Base-by-base conservation (phyloP, 345 rosid species). In the Isatis tinctoria region DNA sequence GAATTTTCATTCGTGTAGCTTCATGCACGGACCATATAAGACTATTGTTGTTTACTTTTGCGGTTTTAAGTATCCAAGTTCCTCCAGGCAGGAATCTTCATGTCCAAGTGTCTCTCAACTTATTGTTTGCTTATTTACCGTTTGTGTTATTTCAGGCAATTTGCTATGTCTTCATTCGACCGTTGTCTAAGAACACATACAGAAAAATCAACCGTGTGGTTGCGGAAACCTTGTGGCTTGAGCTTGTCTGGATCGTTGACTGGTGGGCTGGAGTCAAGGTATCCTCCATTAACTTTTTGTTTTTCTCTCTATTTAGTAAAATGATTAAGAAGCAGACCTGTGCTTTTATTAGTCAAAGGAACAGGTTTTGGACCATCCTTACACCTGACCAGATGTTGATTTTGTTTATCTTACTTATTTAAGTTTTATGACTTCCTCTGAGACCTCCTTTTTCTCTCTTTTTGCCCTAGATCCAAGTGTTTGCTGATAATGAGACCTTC, bases 261-360 rank as follows among this genome's bases (percentile, higher is more conserved):
- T 95, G 99, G 99, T 95, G 97, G 94, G 99, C 96, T 4, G 87
- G 86, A 59, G 85, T 93, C 8, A 87, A 93, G 98, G 98, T 91
- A 75, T 24, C 33, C 57, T 39, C 43, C n/a, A n/a, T n/a, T n/a
- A n/a, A n/a, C n/a, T n/a, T n/a, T n/a, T 13, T 22, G 1, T 22
- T 22, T 24, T 68, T 59, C 14, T 37, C 57, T 41, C 30, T 35
- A 5, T 54, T 56, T 63, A 45, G 27, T 62, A 3, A 16, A 28
- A 0, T 62, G 60, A 10, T 54, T 8, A 41, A 4, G 35, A 60
- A 43, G 12, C 22, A 41, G 9, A 33, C 20, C 14, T 52, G 11
- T 33, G 2, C 59, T 60, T 44, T 57, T 18, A 16, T 24, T n/a
- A 24, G 11, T 48, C 35, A 24, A 22, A 22, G 30, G 49, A 65